Evolutionary conservation across 1,139 yeast genomes (phyloP), one percentile per base, ranked within the genome.

Genomic region (Geotrichum klebahnii): DNA sequence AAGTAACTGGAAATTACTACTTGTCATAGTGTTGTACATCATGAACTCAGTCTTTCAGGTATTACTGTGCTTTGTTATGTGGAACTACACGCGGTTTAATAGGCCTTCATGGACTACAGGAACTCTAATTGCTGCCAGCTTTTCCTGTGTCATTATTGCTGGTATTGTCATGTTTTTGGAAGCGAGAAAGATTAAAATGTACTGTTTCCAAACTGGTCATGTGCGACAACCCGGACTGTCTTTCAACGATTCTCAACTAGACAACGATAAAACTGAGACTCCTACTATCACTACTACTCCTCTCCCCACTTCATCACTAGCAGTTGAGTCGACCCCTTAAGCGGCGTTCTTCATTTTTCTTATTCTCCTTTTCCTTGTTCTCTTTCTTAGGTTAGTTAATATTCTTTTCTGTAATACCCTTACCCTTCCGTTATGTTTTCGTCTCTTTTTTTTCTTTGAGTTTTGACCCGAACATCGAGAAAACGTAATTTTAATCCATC

Each of bases 21-120:
- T 54, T 4, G 61, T 58, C 5, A 42, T 58, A 9, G 20, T 46
- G 5, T 43, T 57, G 16, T 56, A 57, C 40, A 56, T 57, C 31
- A 28, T 52, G 42, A 58, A 58, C 44, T 57, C 61, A 2, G 35
- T 53, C 9, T 55, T 57, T 34, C 61, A 58, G 33, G 59, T 54
- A 12, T 23, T 46, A 19, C 29, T 55, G 12, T 45, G 50, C 36
- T 32, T 45, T 20, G 57, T 55, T 34, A 58, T 58, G 61, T 58
- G 61, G 61, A 53, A 50, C 20, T 58, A 46, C 36, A 58, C 54
- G 32, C 50, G 60, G 16, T 58, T 55, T 26, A 56, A 33, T 10
- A 46, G 61, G 35, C 61, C 61, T 6, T 37, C 58, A 2, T 58
- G 60, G 59, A 35, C 55, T 8, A 57, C 60, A 3, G 61, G 61